Evolutionary conservation across 306 rosid genomes (phyloP), one percentile per base, ranked within the genome.

Genomic region (Quercus aquifolioides): DNA sequence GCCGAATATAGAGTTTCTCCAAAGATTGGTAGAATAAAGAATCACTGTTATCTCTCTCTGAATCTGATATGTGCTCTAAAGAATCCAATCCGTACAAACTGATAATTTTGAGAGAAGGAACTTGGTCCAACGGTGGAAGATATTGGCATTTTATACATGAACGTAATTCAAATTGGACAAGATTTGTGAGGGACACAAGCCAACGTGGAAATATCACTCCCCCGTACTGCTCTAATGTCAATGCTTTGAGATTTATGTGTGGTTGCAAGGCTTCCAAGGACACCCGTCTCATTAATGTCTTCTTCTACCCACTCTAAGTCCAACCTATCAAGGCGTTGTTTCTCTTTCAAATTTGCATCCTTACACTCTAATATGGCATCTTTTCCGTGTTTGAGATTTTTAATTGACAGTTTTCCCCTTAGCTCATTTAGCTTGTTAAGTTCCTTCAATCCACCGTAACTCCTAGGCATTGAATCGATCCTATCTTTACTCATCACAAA

Each of bases 81-180:
- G 19, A 55, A 25, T 0, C 0, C 11, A 76, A 6, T 0, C 0
- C 0, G 0, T 0, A 0, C 4, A 80, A 5, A 0, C 0, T 0
- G 11, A 80, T 69, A 49, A 13, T 4, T 62, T 82, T 68, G 11
- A 80, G 87, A 38, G 19, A 56, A 2, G 79, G 74, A 11, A 84
- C 63, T 14, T 9, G 43, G 20, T 78, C 79, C 35, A 81, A 20
- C 0, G 72, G 77, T 69, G 83, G 74, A 12, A 76, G 73, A 52
- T 35, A 20, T 4, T 28, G 25, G 25, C 69, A 51, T 49, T 67
- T 55, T 0, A 0, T 0, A 57, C 30, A 69, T 0, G 0, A 0
- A 0, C 0, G 0, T 8, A 75, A 28, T 1, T 6, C 1, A 13
- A 81, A 46, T 6, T 33, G 0, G 23, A 35, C 41, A 46, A 80